phyloP scores from a whole-genome alignment of 2,329 filamentous ascomycete genomes.

The Colletotrichum sp. region DNA sequence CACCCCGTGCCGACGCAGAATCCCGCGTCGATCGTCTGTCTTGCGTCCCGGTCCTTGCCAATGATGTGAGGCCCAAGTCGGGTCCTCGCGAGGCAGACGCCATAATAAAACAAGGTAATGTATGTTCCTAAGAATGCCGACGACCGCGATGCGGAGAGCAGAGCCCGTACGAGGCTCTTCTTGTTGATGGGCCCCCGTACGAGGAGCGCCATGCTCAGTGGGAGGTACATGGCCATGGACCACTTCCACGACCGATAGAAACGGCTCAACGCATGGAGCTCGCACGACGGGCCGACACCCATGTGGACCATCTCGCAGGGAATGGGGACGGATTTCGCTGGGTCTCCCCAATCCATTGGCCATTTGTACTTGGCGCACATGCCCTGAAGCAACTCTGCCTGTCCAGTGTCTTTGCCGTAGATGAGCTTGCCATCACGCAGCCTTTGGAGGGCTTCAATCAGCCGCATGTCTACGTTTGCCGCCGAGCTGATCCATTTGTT shows the following conservation, averaged over 20 bases:
- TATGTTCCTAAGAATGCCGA: conserved; percentile 81
- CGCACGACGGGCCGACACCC: conserved; percentile 75
- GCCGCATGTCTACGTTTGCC: conserved; percentile 75
- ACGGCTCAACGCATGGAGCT: conserved; percentile 72
- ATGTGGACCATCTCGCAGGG: conserved; percentile 87
- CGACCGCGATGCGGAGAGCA: conserved; percentile 69
- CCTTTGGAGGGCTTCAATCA: conserved; percentile 75
- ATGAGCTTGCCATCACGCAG: conserved; percentile 66
- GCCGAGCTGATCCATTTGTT: conserved; percentile 82
- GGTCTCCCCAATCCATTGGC: conserved; percentile 77
- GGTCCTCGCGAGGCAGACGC: conserved; percentile 78
- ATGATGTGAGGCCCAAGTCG: conserved; percentile 74
- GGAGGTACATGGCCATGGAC: conserved; percentile 78
- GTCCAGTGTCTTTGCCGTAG: conserved; percentile 77
- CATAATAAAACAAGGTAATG: conserved; percentile 83
- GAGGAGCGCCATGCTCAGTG: conserved; percentile 72
- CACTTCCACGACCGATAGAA: conserved; percentile 75
- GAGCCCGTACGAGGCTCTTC: conserved; percentile 50
- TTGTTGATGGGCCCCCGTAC: conserved; percentile 52
- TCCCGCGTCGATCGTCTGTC: conserved; percentile 63
- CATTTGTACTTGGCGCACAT: conserved; percentile 76
- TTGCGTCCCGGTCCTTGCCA: conserved; percentile 50
- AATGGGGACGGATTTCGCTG: conserved; percentile 70
- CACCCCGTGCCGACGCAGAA: conserved; percentile 77
- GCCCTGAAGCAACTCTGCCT: conserved; percentile 68